Base-by-base conservation (phyloP, 1,284 basidiomycete genomes). In the Leccinum pseudoinsigne region DNA sequence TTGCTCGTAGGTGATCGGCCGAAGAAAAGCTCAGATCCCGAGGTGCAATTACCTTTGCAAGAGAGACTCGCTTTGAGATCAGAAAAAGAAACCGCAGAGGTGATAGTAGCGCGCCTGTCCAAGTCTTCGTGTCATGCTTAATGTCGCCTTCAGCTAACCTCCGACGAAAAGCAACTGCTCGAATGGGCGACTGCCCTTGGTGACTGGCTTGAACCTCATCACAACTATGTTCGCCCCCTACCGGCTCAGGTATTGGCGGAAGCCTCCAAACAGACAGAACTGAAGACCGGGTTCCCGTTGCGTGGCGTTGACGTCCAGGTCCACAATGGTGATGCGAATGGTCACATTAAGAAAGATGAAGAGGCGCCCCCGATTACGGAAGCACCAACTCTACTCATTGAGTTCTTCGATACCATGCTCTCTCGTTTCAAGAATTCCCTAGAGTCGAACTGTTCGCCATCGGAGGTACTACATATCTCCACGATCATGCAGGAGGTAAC, bases 1-100 rank as follows among this genome's bases (percentile, higher is more conserved):
- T 79, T 91, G 5, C 79, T 92, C 38, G 86, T 92, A 63, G 90
- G 90, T 40, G 90, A 92, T 74, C 82, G 89, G 23, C 90, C 89
- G 5, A 91, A 89, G 71, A 85, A 84, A 65, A 84, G 79, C 56
- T 74, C 78, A 11, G 81, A 84, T 57, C 78, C 81, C 1, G 82
- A 84, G 47, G 79, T 78, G 50, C 80, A 81, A 62, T 68, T 83
- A 18, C 81, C 86, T 9, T 70, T 91, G 50, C 79, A 77, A 60
- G 84, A 88, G 62, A 84, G 89, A 60, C 77, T 92, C 2, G 69
- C 78, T 9, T 69, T 79, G 62, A 78, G 79, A 61, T 81, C 76
- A 55, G 79, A 82, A 55, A 82, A 85, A 61, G 86, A 89, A 67
- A 73, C 82, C 5, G 75, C 78, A 34, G 84, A 89, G 80, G 88